Base-by-base conservation (phyloP, 768 basidiomycete genomes). In the Floccularia luteovirens region DNA sequence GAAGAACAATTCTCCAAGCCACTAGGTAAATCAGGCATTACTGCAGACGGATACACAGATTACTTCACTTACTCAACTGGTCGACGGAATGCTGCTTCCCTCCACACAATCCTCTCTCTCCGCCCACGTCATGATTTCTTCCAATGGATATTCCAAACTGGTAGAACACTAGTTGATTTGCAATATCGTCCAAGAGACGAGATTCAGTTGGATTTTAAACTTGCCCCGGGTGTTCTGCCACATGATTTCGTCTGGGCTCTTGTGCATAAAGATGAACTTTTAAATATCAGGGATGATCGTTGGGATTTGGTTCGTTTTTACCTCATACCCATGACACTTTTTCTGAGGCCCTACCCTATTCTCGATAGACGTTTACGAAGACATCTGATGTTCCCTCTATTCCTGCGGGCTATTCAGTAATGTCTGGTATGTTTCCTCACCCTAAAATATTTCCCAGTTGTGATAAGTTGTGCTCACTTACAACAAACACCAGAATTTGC, bases 41-140 rank as follows among this genome's bases (percentile, higher is more conserved):
- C 70, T 24, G 41, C 67, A 28, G 90, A 91, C 50, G 89, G 88
- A 14, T 68, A 81, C 50, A 70, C 79, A 2, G 88, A 90, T 63
- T 85, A 79, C 55, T 87, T 90, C 66, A 71, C 72, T 54, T 96
- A 86, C 63, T 89, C 89, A 30, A 91, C 90, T 2, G 92, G 92
- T 39, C 69, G 92, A 44, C 82, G 85, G 43, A 79, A 77, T 48
- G 55, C 91, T 41, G 63, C 74, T 20, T 85, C 83, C 22, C 69
- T 92, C 39, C 91, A 94, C 67, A 79, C 85, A 36, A 70, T 85
- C 50, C 72, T 92, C 58, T 67, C 77, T 32, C 72, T 93, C 45
- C 66, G 75, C 32, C 90, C 92, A 44, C 79, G 85, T 56, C 92
- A 96, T 60, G 91, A 94, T 62, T 58, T 87, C 24, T 57, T 84